Evolutionary conservation across 148 eudicot species (phyloP).

Genomic region (Camellia lanceoleosa): DNA sequence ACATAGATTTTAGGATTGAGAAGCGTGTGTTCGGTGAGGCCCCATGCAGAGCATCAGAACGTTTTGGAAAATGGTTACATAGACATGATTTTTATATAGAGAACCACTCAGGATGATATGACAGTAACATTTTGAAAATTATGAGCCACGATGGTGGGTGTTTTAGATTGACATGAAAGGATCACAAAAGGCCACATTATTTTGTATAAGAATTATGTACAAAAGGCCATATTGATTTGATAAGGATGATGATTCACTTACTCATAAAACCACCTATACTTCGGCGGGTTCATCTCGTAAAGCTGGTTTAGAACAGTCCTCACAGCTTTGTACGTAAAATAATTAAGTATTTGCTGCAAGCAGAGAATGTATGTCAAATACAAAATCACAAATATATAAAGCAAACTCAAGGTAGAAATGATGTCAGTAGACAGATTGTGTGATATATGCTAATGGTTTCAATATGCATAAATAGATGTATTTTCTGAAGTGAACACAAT

Average conservation of each 20-base stretch:
- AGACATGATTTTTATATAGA: too few relatives aligned
- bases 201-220: too few relatives aligned
- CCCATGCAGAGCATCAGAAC: too few relatives aligned
- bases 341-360: conserved; percentile 83
- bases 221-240: not conserved
- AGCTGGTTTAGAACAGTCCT: conserved; percentile 92
- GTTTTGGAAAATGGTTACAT: too few relatives aligned
- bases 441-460: not conserved
- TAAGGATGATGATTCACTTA: conserved; percentile 35
- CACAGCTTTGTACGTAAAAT: conserved; percentile 92
- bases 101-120: too few relatives aligned
- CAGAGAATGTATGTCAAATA: conserved; percentile 20
- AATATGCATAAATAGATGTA: not conserved
- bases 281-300: conserved; percentile 87
- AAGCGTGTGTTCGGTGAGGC: not conserved
- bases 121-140: too few relatives aligned
- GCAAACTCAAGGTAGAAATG: not conserved
- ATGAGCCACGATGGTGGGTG: too few relatives aligned
- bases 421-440: not conserved
- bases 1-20: not conserved
- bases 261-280: conserved; percentile 92
- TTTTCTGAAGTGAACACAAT: not conserved
- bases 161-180: too few relatives aligned
- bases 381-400: not conserved
- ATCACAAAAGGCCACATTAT: not conserved